Percentiles rank a stretch among this genome's conserved stretches.
Evolutionary conservation across 768 basidiomycete species (phyloP).

Genomic region (Termitomyces sp.): DNA sequence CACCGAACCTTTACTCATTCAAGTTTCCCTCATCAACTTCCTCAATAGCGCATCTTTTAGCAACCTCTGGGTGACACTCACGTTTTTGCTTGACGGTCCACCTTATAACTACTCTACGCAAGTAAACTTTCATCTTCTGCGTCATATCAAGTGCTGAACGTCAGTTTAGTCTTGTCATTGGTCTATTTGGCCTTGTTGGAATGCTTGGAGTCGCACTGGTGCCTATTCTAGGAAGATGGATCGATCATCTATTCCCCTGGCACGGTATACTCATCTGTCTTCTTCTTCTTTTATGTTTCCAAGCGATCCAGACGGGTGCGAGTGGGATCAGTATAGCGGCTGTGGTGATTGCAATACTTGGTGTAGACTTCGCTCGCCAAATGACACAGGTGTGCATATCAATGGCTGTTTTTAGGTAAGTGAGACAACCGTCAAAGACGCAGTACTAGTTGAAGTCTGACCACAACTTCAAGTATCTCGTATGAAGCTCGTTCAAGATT

Average conservation of each 20-base stretch:
- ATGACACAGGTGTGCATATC: constrained; percentile 66
- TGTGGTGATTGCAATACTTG: constrained; percentile 65
- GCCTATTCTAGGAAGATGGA: constrained; percentile 62
- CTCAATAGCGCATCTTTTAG: constrained; percentile 57
- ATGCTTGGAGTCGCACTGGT: constrained; percentile 67
- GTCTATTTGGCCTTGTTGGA: constrained; percentile 73
- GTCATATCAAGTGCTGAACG: not conserved
- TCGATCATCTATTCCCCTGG: constrained; percentile 78
- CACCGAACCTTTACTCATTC: constrained; percentile 78
- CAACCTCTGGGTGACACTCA: constrained; percentile 71
- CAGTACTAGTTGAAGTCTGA: not conserved
- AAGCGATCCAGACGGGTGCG: constrained; percentile 63
- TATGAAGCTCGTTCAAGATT: constrained; percentile 59
- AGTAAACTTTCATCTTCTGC: constrained; percentile 15
- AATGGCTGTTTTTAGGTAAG: constrained; percentile 55
- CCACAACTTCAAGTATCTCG: constrained; percentile 27
- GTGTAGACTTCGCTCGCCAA: constrained; percentile 75
- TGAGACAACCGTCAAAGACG: not conserved
- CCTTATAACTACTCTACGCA: constrained; percentile 78
- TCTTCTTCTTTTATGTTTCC: constrained; percentile 43
- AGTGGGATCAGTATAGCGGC: constrained; percentile 70
- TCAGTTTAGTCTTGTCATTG: constrained; percentile 46
- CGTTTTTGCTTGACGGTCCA: constrained; percentile 75
- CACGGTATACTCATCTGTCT: constrained; percentile 63
- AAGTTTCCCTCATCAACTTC: constrained; percentile 59